These are phyloP conservation scores for Colletotrichum godetiae DNA, from an alignment of 2,329 filamentous ascomycete species.

Conservation along the genomic window DNA sequence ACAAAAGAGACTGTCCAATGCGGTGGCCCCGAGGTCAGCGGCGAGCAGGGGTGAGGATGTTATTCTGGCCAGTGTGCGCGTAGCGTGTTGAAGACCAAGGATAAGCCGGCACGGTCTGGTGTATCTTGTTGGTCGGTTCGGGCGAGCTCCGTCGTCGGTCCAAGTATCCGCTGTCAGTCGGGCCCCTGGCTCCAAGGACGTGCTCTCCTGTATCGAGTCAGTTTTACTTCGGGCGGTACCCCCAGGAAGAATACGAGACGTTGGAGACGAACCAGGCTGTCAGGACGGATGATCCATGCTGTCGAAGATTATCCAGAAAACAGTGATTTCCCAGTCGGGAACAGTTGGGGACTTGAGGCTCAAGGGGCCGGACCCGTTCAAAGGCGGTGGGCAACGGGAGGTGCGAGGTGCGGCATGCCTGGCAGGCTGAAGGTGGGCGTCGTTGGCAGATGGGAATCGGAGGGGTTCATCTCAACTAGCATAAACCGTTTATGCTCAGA, in stretches of 20 bases:
- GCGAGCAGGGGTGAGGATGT: conserved; percentile 1
- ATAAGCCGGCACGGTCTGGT: conserved; percentile 17
- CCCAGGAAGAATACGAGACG: conserved; percentile 29
- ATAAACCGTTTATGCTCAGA: conserved; percentile 19
- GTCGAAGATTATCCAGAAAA: conserved; percentile 26
- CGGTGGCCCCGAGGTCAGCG: conserved; percentile 26
- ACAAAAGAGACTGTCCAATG: conserved; percentile 29
- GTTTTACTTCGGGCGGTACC: conserved; percentile 26
- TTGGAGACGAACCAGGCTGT: conserved; percentile 28
- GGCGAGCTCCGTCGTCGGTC: conserved; percentile 33
- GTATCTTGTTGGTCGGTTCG: conserved; percentile 32
- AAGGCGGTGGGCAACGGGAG: conserved; percentile 5
- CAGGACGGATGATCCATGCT: conserved; percentile 30
- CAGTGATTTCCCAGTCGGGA: conserved; percentile 24
- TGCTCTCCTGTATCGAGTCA: conserved; percentile 34
- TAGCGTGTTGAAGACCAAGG: conserved; percentile 2
- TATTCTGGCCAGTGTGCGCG: background rate
- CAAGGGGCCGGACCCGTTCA: conserved; percentile 22
- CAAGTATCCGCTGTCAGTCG: conserved; percentile 34
- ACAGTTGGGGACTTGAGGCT: conserved; percentile 28
- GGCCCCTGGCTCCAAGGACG: conserved; percentile 19
- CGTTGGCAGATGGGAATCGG: conserved; percentile 3
- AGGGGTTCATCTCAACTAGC: conserved; percentile 23
- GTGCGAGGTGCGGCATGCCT: conserved; percentile 17
- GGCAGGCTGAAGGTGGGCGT: conserved; percentile 8